A percentile compares a stretch with the other conserved stretches of the same genome.
Evolutionary conservation across 2,329 filamentous ascomycete species (phyloP).

Genomic region (Sporothrix brasiliensis): DNA sequence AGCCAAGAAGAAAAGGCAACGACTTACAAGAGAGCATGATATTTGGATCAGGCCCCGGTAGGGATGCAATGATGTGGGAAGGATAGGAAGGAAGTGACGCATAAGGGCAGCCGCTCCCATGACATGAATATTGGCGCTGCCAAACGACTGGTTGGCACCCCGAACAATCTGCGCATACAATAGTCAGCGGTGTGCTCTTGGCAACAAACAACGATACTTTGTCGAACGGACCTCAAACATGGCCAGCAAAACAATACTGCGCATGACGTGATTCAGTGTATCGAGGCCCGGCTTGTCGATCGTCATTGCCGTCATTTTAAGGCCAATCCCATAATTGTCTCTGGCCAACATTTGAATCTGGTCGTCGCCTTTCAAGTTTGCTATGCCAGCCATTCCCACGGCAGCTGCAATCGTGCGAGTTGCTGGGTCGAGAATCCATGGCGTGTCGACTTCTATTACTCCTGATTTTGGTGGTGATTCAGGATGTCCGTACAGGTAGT

Average conservation of each 20-base stretch:
- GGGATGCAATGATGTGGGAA: slow-evolving; percentile 47
- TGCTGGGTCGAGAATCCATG: slow-evolving; percentile 46
- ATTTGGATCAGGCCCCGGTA: slow-evolving; percentile 59
- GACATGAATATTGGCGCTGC: slow-evolving; percentile 60
- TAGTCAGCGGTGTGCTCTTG: neutral
- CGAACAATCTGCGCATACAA: slow-evolving; percentile 46
- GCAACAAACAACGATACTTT: neutral
- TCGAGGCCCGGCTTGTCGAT: slow-evolving; percentile 44
- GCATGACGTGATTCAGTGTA: slow-evolving; percentile 52
- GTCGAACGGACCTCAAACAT: slow-evolving; percentile 59
- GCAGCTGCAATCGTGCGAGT: slow-evolving; percentile 57
- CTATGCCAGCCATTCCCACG: slow-evolving; percentile 61
- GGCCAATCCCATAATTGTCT: slow-evolving; percentile 57
- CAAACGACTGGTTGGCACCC: slow-evolving; percentile 51
- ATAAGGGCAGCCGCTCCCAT: slow-evolving; percentile 63
- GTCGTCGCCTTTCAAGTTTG: slow-evolving; percentile 55
- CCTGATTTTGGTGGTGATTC: slow-evolving; percentile 50
- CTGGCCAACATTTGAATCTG: slow-evolving; percentile 53
- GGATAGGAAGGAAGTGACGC: slow-evolving; percentile 49
- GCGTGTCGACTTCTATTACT: slow-evolving; percentile 42
- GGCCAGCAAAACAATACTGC: slow-evolving; percentile 60
- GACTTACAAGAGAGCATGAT: slow-evolving; percentile 57
- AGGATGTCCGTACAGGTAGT: slow-evolving; percentile 56
- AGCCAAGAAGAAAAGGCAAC: slow-evolving; percentile 26
- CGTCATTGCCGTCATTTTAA: slow-evolving; percentile 52